Percentiles rank a stretch among this genome's conserved stretches.
Evolutionary conservation across 257 asterid genomes (phyloP).

Genomic region (Handroanthus guayacan): DNA sequence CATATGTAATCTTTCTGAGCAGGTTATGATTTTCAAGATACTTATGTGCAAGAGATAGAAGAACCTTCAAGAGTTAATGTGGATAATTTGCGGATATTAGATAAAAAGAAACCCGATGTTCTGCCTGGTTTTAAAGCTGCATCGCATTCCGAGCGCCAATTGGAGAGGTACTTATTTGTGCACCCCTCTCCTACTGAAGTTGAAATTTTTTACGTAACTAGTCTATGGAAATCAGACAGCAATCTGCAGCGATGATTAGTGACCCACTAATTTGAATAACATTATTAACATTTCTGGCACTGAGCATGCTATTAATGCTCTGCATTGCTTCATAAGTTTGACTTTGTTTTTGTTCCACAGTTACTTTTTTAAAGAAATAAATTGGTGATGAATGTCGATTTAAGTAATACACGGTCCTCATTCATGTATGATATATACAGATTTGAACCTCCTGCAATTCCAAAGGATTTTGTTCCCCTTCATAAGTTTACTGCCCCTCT

Average conservation of each 20-base stretch:
- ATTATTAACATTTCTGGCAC: not conserved
- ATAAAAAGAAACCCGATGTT: conserved; percentile 60
- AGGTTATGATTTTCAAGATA: conserved; percentile 84
- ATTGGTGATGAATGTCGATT: not conserved
- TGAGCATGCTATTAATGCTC: conserved; percentile 8
- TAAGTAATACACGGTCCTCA: conserved; percentile 9
- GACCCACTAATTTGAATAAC: not conserved
- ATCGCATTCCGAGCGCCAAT: conserved; percentile 60
- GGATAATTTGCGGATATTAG: conserved; percentile 64
- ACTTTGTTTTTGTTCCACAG: not conserved
- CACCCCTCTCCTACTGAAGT: conserved; percentile 18
- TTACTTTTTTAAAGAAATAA: not conserved
- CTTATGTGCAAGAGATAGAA: conserved; percentile 81
- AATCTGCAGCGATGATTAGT: not conserved
- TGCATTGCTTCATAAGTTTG: conserved; percentile 23
- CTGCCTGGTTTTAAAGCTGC: conserved; percentile 84
- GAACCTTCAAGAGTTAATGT: conserved; percentile 69
- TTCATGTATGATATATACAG: conserved; percentile 49
- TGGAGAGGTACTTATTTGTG: conserved; percentile 67
- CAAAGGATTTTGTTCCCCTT: conserved; percentile 74
- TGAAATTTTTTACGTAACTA: not conserved
- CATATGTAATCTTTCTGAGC: conserved; percentile 34
- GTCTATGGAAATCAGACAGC: not conserved
- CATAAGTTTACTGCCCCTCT: conserved; percentile 74
- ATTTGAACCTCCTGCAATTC: conserved; percentile 84